Conservation (phyloP, 495 filamentous ascomycete genomes). For the Lasiosphaeria miniovina region DNA sequence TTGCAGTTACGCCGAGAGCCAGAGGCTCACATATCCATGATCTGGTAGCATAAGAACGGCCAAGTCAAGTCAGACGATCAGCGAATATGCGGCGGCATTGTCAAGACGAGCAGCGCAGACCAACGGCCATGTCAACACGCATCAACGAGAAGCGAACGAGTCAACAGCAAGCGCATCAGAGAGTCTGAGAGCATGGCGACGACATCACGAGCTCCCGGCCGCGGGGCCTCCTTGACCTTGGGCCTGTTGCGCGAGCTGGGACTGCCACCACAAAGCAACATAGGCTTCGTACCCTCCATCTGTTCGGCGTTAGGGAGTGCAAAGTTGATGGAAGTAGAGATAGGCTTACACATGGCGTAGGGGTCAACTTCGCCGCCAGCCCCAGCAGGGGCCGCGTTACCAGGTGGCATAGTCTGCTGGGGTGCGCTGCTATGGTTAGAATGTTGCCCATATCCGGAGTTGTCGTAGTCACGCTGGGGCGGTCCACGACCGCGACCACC, state of each 20-base stretch:
- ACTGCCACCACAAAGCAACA: slow-evolving; percentile 34
- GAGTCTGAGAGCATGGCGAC: slow-evolving; percentile 19
- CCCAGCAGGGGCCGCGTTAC: slow-evolving; percentile 22
- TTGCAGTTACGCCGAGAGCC: slow-evolving; percentile 1
- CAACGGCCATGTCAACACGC: slow-evolving; percentile 24
- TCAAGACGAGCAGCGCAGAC: slow-evolving; percentile 20
- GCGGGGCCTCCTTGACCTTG: slow-evolving; percentile 29
- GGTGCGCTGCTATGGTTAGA: slow-evolving; percentile 29
- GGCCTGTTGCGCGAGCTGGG: slow-evolving; percentile 26
- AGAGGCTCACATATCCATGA: slow-evolving; percentile 11
- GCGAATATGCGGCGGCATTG: not conserved
- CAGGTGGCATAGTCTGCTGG: slow-evolving; percentile 17
- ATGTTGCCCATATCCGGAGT: slow-evolving; percentile 37
- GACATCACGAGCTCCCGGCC: slow-evolving; percentile 29
- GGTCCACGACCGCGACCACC: slow-evolving; percentile 42
- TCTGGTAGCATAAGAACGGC: slow-evolving; percentile 18
- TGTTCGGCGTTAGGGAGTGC: slow-evolving; percentile 13
- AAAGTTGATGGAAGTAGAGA: not conserved
- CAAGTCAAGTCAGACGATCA: slow-evolving; percentile 6
- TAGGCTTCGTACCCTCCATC: slow-evolving; percentile 37
- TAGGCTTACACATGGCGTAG: slow-evolving; percentile 32
- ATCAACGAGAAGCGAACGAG: slow-evolving; percentile 24
- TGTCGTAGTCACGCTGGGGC: slow-evolving; percentile 44
- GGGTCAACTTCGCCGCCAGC: slow-evolving; percentile 27
- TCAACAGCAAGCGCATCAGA: slow-evolving; percentile 31